Percentiles rank a stretch among this genome's conserved stretches.
phyloP scores from a whole-genome alignment of 805 yeast genomes.

The Ogataea minuta region DNA sequence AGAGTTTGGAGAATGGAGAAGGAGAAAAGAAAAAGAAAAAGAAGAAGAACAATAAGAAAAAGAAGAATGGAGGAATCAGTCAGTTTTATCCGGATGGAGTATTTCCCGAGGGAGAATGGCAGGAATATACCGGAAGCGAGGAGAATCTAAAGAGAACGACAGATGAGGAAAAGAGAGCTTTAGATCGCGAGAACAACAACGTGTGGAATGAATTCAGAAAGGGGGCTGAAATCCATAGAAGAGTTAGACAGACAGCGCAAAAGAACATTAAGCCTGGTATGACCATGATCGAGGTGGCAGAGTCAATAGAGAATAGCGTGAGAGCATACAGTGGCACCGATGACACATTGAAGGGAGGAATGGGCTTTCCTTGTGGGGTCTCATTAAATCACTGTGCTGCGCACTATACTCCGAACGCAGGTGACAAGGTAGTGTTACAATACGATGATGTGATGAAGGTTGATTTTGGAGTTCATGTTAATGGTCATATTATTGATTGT shows the following conservation, averaged over 20 bases:
- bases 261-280: constrained; percentile 82
- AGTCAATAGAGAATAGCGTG: constrained; percentile 80
- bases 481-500: constrained; percentile 90
- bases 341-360: constrained; percentile 72
- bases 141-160: constrained; percentile 75
- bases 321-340: constrained; percentile 62
- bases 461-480: constrained; percentile 94
- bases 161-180: constrained; percentile 79
- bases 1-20: constrained; percentile 15
- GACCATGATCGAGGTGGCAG: constrained; percentile 87
- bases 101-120: constrained; percentile 87
- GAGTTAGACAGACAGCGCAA: constrained; percentile 80
- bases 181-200: constrained; percentile 61
- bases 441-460: constrained; percentile 95
- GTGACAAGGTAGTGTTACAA: constrained; percentile 76
- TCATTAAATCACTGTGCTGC: constrained; percentile 95
- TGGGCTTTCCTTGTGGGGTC: constrained; percentile 98
- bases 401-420: constrained; percentile 95
- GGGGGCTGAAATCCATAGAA: constrained; percentile 94
- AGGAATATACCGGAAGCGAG: constrained; percentile 59
- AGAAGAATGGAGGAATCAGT: constrained; percentile 61
- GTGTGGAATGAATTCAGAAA: constrained; percentile 88
- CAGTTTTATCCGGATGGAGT: constrained; percentile 64
- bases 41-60: constrained; percentile 60
- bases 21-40: constrained; percentile 41